Evolutionary conservation across 495 filamentous ascomycete genomes (phyloP).

Genomic region (Lepidopterella palustris): DNA sequence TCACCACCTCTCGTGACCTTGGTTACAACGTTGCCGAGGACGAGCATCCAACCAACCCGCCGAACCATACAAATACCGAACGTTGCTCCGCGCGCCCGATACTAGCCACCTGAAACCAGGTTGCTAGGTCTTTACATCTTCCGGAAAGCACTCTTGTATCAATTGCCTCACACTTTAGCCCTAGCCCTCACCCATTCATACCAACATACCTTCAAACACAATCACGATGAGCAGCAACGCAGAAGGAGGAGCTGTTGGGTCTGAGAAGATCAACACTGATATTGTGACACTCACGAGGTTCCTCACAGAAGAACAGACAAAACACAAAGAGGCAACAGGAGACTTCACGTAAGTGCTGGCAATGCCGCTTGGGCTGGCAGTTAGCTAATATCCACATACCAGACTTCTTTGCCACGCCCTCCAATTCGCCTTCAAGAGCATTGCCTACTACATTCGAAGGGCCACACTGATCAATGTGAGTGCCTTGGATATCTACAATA

Average conservation of each 20-base stretch:
- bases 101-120: constrained; percentile 27
- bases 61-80: constrained; percentile 24
- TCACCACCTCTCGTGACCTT: constrained; percentile 19
- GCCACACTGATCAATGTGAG: constrained; percentile 84
- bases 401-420: constrained; percentile 95
- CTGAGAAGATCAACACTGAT: constrained; percentile 85
- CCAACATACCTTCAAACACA: constrained; percentile 6
- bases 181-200: not conserved
- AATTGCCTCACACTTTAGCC: not conserved
- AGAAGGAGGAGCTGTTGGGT: constrained; percentile 40
- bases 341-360: constrained; percentile 78
- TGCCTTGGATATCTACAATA: not conserved
- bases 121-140: constrained; percentile 5
- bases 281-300: constrained; percentile 93
- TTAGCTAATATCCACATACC: constrained; percentile 7
- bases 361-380: not conserved
- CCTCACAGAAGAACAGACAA: constrained; percentile 90
- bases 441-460: constrained; percentile 98
- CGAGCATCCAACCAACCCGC: constrained; percentile 20
- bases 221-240: constrained; percentile 33
- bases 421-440: constrained; percentile 98
- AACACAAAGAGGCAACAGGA: constrained; percentile 90
- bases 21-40: constrained; percentile 23
- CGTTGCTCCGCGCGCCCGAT: constrained; percentile 28
- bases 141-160: not conserved